Percentiles rank a stretch among this genome's conserved stretches.
These are phyloP conservation scores for Carex sylvatica DNA, from an alignment of 202 grass and related monocot genomes.

Conservation along the genomic window DNA sequence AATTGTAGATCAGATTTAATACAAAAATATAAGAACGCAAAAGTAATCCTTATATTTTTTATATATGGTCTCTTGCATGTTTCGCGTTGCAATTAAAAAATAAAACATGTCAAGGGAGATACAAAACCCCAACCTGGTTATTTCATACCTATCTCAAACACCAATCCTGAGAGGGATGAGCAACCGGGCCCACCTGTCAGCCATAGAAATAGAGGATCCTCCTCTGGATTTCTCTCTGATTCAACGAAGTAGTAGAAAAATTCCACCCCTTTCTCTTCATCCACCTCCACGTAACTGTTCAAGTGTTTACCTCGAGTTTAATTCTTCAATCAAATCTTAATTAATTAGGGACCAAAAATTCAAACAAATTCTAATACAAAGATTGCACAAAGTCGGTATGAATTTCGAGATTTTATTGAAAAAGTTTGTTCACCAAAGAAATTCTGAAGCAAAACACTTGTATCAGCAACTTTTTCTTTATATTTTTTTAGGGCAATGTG, in stretches of 20 bases:
- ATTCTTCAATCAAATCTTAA: neutral
- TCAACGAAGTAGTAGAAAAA: constrained; percentile 62
- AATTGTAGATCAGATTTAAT: too few relatives aligned
- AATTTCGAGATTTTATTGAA: neutral
- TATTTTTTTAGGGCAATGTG: too few relatives aligned
- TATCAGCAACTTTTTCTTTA: too few relatives aligned
- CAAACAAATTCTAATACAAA: neutral
- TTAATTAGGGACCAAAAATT: neutral
- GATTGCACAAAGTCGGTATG: neutral
- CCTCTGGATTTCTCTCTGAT: constrained; percentile 38
- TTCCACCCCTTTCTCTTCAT: constrained; percentile 36
- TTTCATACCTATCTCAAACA: constrained; percentile 47
- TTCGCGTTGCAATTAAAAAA: neutral
- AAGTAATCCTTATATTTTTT: too few relatives aligned
- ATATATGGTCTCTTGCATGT: neutral
- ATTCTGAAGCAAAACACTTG: too few relatives aligned
- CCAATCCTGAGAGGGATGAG: constrained; percentile 38
- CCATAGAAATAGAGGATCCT: constrained; percentile 45
- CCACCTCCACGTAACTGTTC: constrained; percentile 49
- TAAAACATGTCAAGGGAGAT: neutral
- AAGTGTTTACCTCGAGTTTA: neutral
- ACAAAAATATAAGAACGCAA: too few relatives aligned
- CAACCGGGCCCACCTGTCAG: constrained; percentile 59
- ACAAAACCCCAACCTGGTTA: neutral
- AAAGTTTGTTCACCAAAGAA: neutral